phyloP scores from a whole-genome alignment of 2,329 filamentous ascomycete species.

The Epichloe elymi region DNA sequence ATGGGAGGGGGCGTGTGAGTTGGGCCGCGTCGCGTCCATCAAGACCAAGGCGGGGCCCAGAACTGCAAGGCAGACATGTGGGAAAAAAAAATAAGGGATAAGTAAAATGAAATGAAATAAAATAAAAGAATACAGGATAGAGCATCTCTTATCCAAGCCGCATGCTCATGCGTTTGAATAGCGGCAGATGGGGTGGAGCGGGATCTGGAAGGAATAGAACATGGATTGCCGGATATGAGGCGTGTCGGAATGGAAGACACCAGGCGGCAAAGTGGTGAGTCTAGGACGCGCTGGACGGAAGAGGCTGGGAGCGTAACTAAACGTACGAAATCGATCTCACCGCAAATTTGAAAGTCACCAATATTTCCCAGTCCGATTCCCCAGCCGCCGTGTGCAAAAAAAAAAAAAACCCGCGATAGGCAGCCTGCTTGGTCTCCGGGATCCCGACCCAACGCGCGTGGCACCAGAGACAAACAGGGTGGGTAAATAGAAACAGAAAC shows the following conservation, averaged over 20 bases:
- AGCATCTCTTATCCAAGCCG: background rate
- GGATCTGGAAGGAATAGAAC: background rate
- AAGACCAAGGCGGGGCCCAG: background rate
- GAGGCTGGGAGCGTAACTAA: background rate
- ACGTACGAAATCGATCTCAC: background rate
- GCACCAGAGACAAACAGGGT: background rate
- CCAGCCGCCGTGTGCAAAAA: background rate
- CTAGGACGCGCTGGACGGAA: no score
- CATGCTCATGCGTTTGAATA: background rate
- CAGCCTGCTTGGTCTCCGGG: no score
- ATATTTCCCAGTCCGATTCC: background rate
- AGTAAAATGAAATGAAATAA: background rate
- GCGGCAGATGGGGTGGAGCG: background rate
- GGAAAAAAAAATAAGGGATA: background rate
- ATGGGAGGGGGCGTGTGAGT: background rate
- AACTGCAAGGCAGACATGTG: background rate
- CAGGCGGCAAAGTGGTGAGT: background rate
- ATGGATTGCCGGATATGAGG: background rate
- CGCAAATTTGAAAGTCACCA: background rate
- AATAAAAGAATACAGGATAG: no score
- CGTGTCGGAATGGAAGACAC: background rate
- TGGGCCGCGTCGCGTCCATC: conserved; percentile 1
- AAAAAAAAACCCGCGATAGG: background rate
- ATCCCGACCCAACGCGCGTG: background rate
- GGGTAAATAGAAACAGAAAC: background rate